Percentiles rank a stretch among this genome's conserved stretches.
phyloP scores from a whole-genome alignment of 75 land plant species.

The Picea glauca region DNA sequence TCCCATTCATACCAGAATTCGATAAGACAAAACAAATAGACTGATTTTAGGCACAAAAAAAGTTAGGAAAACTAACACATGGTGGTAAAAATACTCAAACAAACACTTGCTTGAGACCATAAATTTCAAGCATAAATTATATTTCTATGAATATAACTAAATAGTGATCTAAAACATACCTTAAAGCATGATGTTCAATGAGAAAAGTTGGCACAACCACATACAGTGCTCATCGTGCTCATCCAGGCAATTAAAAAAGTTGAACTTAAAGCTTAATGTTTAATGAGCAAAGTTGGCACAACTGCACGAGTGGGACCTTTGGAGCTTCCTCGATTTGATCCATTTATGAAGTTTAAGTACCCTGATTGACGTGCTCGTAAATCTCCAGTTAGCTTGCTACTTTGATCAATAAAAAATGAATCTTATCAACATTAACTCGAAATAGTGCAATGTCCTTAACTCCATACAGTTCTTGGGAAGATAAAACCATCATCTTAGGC shows the following conservation, averaged over 20 bases:
- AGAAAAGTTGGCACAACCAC: conserved; percentile 52
- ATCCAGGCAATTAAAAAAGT: conserved; percentile 17
- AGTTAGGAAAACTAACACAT: no score
- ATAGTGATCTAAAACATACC: conserved; percentile 22
- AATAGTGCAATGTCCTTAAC: no score
- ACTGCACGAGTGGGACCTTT: conserved; percentile 41
- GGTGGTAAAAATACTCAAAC: no score
- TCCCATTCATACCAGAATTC: no score
- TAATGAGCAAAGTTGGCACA: conserved; percentile 55
- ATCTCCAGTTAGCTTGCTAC: conserved; percentile 97
- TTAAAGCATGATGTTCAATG: conserved; percentile 78
- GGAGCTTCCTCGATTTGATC: conserved; percentile 28
- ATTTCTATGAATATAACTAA: no score
- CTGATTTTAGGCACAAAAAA: no score
- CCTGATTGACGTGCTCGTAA: conserved; percentile 49
- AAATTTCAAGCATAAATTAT: no score
- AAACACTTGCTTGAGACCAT: no score
- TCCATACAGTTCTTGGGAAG: no score
- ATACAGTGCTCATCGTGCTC: conserved; percentile 45
- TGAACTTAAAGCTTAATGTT: conserved; percentile 68
- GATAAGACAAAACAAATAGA: no score
- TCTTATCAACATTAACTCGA: no score
- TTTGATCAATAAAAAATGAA: not conserved
- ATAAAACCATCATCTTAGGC: no score
- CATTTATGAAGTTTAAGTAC: conserved; percentile 28